Conservation (phyloP, 495 filamentous ascomycete species). For the Articulospora tetracladia region DNA sequence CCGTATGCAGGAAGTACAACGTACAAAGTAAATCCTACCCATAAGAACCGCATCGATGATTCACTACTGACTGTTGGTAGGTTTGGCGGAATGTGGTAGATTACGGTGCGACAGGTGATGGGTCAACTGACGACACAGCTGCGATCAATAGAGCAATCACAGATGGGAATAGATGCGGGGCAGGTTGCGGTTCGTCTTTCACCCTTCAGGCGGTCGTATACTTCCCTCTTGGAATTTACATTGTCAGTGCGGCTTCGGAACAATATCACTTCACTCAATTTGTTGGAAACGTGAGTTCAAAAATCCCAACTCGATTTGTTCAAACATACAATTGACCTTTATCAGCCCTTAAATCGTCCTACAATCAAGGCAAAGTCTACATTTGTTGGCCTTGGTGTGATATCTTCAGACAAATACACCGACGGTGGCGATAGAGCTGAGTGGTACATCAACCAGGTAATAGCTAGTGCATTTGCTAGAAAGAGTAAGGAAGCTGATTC, state of each 20-base stretch:
- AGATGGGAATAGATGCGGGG: constrained; percentile 45
- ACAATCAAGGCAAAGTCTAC: constrained; percentile 55
- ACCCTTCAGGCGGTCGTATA: constrained; percentile 46
- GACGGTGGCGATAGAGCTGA: constrained; percentile 29
- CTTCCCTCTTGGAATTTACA: constrained; percentile 35
- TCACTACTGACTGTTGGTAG: constrained; percentile 9
- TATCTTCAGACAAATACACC: constrained; percentile 1
- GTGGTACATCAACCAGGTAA: constrained; percentile 64
- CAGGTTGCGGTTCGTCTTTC: constrained; percentile 44
- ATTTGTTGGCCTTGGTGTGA: constrained; percentile 41
- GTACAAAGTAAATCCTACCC: neutral
- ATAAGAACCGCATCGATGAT: neutral
- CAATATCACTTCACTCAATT: constrained; percentile 36
- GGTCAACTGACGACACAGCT: constrained; percentile 39
- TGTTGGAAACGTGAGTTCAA: constrained; percentile 31
- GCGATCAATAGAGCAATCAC: constrained; percentile 49
- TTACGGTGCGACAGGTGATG: constrained; percentile 13
- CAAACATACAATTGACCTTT: neutral
- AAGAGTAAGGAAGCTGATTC: neutral
- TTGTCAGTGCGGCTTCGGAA: constrained; percentile 19
- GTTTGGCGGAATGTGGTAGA: constrained; percentile 41
- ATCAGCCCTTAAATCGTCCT: constrained; percentile 43
- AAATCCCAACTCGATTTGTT: neutral
- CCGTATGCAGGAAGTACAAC: neutral
- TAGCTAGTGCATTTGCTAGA: neutral